phyloP scores from a whole-genome alignment of 2,329 filamentous ascomycete genomes.

The Exophiala lecanii-corni region DNA sequence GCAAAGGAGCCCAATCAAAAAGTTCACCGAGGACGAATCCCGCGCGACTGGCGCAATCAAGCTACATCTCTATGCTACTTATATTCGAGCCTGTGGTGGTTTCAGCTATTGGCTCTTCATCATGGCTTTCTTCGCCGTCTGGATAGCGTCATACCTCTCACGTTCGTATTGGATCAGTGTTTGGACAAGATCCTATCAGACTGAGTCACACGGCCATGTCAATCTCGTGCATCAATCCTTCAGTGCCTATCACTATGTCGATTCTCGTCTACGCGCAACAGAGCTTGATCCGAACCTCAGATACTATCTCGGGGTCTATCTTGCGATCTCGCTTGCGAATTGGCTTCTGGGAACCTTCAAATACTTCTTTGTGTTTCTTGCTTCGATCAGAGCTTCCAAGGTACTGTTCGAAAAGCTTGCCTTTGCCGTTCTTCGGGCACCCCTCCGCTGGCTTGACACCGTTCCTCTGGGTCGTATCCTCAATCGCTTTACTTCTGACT shows the following conservation, averaged over 20 bases:
- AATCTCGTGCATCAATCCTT: slow-evolving; percentile 17
- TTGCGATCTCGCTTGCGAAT: slow-evolving; percentile 54
- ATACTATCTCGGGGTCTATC: slow-evolving; percentile 67
- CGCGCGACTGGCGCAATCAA: slow-evolving; percentile 67
- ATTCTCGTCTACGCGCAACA: slow-evolving; percentile 10
- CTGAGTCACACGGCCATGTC: slow-evolving; percentile 19
- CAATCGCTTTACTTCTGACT: slow-evolving; percentile 75
- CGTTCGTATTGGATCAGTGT: slow-evolving; percentile 46
- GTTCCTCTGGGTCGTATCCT: slow-evolving; percentile 71
- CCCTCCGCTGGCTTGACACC: slow-evolving; percentile 75
- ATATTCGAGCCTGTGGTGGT: slow-evolving; percentile 63
- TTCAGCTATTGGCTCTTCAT: slow-evolving; percentile 30
- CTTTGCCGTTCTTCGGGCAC: slow-evolving; percentile 63
- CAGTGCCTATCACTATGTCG: slow-evolving; percentile 18
- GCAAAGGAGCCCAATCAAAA: slow-evolving; percentile 50
- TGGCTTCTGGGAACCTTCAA: slow-evolving; percentile 55
- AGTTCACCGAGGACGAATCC: slow-evolving; percentile 73
- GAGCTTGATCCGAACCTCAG: slow-evolving; percentile 37
- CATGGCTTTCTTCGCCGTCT: slow-evolving; percentile 20
- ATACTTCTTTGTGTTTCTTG: slow-evolving; percentile 60
- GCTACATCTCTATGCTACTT: slow-evolving; percentile 61
- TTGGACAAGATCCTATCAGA: slow-evolving; percentile 39
- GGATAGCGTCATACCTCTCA: slow-evolving; percentile 21
- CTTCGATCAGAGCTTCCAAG: slow-evolving; percentile 65
- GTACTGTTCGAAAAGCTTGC: slow-evolving; percentile 63